Evolutionary conservation across 768 basidiomycete genomes (phyloP), one percentile per base, ranked within the genome.

Genomic region (Chlorophyllum brunneum): DNA sequence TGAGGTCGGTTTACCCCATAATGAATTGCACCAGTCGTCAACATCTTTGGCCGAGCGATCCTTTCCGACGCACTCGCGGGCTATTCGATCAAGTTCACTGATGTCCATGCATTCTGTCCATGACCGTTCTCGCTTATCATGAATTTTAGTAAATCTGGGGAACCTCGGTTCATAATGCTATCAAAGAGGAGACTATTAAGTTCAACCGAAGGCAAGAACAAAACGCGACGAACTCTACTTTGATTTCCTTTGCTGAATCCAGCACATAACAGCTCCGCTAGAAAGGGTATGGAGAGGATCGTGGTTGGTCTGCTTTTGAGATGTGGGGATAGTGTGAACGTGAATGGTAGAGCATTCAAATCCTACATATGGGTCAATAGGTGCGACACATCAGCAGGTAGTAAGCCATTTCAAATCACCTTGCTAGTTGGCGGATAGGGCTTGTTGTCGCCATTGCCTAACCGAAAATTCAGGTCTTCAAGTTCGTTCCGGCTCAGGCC

Each of bases 81-180:
- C 88, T 51, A 83, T 74, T 2, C 64, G 62, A 53, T 86, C 78
- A 11, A 86, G 65, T 16, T 73, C 71, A 18, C 74, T 65, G 2
- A 85, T 68, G 20, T 72, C 69, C 26, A 76, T 59, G 16, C 76
- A 76, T 29, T 85, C 81, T 29, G 63, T 68, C 84, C 88, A 91
- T n/a, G 69, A 63, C 15, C 92, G 79, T 54, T 92, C 88, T 20
- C 63, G 66, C 0, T 70, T 60, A 5, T 85, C 79, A 63, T 79
- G 80, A 1, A 84, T 67, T 62, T 93, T 94, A 29, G 77, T 76
- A 26, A 95, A 74, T 43, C 93, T 76, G 0, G 93, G 90, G 64
- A 88, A 95, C 18, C 93, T 85, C 4, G 93, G 72, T 57, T 89
- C 89, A 62, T 94, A 94, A 60, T 85, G 74, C 90, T 92, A 33